A percentile compares a stretch with the other conserved stretches of the same genome.
These are phyloP conservation scores for Krasilnikovozyma curviuscula DNA, from an alignment of 768 basidiomycete genomes.

Conservation along the genomic window DNA sequence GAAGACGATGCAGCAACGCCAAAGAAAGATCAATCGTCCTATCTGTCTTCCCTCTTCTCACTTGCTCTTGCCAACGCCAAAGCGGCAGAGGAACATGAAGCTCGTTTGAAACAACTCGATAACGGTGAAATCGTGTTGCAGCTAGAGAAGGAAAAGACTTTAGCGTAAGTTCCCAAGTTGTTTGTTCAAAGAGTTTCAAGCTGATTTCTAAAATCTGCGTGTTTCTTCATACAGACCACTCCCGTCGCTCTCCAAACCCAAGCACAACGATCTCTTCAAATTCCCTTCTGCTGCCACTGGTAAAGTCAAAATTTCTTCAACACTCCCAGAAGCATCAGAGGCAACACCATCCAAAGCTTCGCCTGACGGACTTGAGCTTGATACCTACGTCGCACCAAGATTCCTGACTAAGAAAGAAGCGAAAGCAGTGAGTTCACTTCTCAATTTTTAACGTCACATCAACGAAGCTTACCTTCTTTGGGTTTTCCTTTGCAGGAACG, in stretches of 20 bases:
- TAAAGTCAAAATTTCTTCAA: background rate
- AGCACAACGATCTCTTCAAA: background rate
- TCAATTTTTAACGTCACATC: background rate
- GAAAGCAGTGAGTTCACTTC: slow-evolving; percentile 4
- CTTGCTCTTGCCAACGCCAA: slow-evolving; percentile 5
- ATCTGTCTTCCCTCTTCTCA: background rate
- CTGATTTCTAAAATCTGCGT: background rate
- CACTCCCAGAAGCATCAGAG: background rate
- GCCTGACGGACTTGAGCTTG: too few species aligned
- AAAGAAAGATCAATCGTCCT: slow-evolving; percentile 1
- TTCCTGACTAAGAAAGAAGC: slow-evolving; percentile 4
- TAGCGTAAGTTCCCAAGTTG: slow-evolving; percentile 1
- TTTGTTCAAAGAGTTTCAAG: background rate
- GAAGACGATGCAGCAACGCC: background rate
- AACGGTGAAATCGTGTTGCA: slow-evolving; percentile 8
- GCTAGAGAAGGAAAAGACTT: slow-evolving; percentile 4
- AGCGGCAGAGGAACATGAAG: background rate
- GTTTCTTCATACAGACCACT: background rate
- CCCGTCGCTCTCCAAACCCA: background rate
- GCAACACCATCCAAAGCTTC: background rate
- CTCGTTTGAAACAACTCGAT: background rate
- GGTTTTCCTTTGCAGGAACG: background rate
- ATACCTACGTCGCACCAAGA: background rate
- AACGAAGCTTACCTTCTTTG: background rate
- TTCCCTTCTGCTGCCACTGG: background rate